Percentiles rank a stretch among this genome's conserved stretches.
These are phyloP conservation scores for Erysiphe pulchra DNA, from an alignment of 2,329 filamentous ascomycete genomes.

Conservation along the genomic window DNA sequence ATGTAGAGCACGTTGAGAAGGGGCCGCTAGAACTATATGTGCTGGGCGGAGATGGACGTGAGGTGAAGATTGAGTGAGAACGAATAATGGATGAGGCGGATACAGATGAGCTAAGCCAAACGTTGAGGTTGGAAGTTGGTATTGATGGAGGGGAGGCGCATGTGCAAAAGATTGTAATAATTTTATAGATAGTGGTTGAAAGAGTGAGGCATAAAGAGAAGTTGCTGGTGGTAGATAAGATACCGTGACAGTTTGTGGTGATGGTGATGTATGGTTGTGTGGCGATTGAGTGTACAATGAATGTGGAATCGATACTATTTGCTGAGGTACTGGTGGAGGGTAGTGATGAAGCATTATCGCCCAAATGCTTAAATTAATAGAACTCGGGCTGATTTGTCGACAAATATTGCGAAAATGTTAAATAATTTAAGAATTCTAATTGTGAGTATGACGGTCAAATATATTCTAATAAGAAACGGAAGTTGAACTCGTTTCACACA, in stretches of 20 bases:
- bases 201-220: slow-evolving; percentile 59
- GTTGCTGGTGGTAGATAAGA: slow-evolving; percentile 53
- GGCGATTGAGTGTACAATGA: neutral
- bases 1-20: slow-evolving; percentile 36
- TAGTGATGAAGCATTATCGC: too few species aligned
- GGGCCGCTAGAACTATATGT: slow-evolving; percentile 33
- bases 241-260: slow-evolving; percentile 30
- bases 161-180: neutral
- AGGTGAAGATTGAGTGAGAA: slow-evolving; percentile 19
- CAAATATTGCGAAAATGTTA: too few species aligned
- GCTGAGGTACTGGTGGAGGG: too few species aligned
- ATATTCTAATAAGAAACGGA: too few species aligned
- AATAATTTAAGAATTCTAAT: too few species aligned
- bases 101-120: neutral
- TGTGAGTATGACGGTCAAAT: too few species aligned
- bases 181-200: slow-evolving; percentile 40
- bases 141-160: slow-evolving; percentile 10
- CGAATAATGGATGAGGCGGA: slow-evolving; percentile 7
- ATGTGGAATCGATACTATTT: neutral
- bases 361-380: too few species aligned
- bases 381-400: too few species aligned
- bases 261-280: neutral
- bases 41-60: slow-evolving; percentile 14
- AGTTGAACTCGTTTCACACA: too few species aligned
- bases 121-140: slow-evolving; percentile 19